Conservation (phyloP, 2,329 filamentous ascomycete species). For the Diaporthe sp. region DNA sequence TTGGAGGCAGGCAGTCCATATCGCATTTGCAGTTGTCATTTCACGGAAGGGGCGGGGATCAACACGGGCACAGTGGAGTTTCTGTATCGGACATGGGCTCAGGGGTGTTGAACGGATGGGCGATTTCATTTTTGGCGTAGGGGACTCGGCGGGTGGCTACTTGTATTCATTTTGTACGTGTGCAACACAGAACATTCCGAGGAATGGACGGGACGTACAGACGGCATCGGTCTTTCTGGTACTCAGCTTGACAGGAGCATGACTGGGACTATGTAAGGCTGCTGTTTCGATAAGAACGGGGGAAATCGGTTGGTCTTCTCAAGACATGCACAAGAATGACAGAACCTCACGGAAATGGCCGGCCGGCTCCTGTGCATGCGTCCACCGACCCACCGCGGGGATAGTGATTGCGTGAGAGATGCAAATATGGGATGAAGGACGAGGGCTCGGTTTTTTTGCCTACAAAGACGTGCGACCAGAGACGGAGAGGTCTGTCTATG, state of each 20-base stretch:
- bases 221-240: conserved; percentile 3
- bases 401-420: neutral
- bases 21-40: conserved; percentile 25
- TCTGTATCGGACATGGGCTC: neutral
- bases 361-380: neutral
- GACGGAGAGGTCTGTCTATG: neutral
- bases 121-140: conserved; percentile 16
- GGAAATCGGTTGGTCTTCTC: neutral
- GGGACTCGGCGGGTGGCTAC: neutral
- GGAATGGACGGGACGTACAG: conserved; percentile 21
- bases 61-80: conserved; percentile 24
- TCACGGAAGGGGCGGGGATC: neutral
- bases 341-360: conserved; percentile 17
- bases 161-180: neutral
- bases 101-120: conserved; percentile 8
- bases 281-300: conserved; percentile 3
- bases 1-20: conserved; percentile 16
- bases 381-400: neutral
- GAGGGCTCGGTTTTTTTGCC: neutral
- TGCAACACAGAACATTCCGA: conserved; percentile 24
- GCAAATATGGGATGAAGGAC: neutral
- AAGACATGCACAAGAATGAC: conserved; percentile 24
- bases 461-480: neutral
- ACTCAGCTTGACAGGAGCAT: conserved; percentile 15
- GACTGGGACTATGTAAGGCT: conserved; percentile 2